These are phyloP conservation scores for Orbilia javanica DNA, from an alignment of 2,329 filamentous ascomycete genomes.

Conservation along the genomic window DNA sequence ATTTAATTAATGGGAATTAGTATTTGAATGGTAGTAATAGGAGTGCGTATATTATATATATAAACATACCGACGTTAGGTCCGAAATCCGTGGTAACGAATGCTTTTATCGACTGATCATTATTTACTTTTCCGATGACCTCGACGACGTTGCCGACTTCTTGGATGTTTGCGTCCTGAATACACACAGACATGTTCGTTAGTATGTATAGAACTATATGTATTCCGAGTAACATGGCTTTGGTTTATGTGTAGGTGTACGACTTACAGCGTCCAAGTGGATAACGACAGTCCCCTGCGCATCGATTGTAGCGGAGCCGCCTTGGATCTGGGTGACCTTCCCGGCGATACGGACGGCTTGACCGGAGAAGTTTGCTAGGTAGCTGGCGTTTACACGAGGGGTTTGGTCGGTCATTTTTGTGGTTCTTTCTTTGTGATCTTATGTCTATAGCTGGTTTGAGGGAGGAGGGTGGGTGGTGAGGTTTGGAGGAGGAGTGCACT, in stretches of 20 bases:
- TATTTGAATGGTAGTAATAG: not conserved
- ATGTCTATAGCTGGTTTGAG: not conserved
- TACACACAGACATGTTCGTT: slow-evolving; percentile 66
- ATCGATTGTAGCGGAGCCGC: slow-evolving; percentile 83
- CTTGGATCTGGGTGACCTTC: slow-evolving; percentile 83
- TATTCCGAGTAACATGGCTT: no score
- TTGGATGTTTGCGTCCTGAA: slow-evolving; percentile 69
- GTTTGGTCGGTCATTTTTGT: slow-evolving; percentile 76
- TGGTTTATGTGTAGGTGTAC: slow-evolving; percentile 6
- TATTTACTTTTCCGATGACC: slow-evolving; percentile 82
- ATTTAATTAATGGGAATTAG: slow-evolving; percentile 16
- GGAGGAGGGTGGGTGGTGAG: not conserved
- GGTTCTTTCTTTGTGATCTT: not conserved
- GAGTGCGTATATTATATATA: not conserved
- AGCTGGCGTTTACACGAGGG: slow-evolving; percentile 83
- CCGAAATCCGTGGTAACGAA: slow-evolving; percentile 79
- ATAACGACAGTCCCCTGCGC: slow-evolving; percentile 82
- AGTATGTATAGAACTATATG: not conserved
- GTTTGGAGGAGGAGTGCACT: not conserved
- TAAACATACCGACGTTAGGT: slow-evolving; percentile 61
- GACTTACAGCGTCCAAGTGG: slow-evolving; percentile 77
- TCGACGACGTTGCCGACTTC: slow-evolving; percentile 77
- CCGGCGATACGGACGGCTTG: slow-evolving; percentile 86
- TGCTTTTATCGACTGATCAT: slow-evolving; percentile 78
- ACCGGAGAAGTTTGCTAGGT: slow-evolving; percentile 81